Conservation (phyloP, 1,284 basidiomycete genomes). For the Phellopilus nigrolimitatus region DNA sequence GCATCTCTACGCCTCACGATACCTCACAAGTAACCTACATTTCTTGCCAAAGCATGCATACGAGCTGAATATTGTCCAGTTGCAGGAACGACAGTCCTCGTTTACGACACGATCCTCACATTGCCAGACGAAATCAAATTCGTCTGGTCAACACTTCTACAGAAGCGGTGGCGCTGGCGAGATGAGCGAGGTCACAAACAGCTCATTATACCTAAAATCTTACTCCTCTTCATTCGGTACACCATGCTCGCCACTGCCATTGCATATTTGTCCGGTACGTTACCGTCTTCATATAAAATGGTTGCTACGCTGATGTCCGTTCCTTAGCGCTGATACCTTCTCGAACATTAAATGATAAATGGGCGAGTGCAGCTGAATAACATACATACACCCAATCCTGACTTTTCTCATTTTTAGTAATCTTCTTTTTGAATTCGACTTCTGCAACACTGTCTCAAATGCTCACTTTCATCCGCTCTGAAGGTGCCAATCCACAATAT, state of each 20-base stretch:
- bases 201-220: not conserved
- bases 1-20: slow-evolving; percentile 1
- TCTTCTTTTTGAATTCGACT: no score
- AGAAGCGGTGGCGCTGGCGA: not conserved
- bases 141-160: slow-evolving; percentile 2
- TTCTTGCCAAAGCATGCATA: not conserved
- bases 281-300: not conserved
- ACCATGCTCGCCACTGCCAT: not conserved
- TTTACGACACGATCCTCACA: slow-evolving; percentile 3
- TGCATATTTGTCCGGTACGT: not conserved
- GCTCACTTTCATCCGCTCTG: not conserved
- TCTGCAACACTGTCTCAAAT: not conserved
- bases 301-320: not conserved
- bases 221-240: not conserved
- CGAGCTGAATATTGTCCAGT: not conserved
- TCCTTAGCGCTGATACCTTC: not conserved
- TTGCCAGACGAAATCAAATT: not conserved
- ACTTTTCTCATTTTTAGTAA: not conserved
- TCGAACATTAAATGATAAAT: not conserved
- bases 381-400: not conserved
- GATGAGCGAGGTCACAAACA: not conserved
- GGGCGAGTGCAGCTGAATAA: not conserved
- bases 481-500: not conserved
- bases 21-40: not conserved
- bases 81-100: not conserved